Evolutionary conservation across 805 yeast genomes (phyloP), one percentile per base, ranked within the genome.

Genomic region (Kuraishia piskuri): DNA sequence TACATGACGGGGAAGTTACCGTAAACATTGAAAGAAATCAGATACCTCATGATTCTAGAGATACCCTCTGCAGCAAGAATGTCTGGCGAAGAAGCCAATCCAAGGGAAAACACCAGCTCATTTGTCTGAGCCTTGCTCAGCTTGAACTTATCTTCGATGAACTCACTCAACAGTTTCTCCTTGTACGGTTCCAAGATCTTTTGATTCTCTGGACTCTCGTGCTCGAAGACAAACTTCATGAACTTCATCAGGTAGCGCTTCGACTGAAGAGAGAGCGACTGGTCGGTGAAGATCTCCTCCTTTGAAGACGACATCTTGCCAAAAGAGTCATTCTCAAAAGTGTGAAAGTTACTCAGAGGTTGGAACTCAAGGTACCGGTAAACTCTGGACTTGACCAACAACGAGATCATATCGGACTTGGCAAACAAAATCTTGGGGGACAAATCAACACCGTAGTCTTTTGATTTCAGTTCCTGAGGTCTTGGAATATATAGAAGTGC

Each of bases 1-100:
- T 85, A 85, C 73, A 92, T 76, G 12, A 88, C 95, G 2, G 99
- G 97, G 76, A 94, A 92, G 58, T 83, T 86, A 14, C 99, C 99
- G 68, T 91, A 94, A 3, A 91, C 89, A 61, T 91, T 96, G 64
- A 89, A 85, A 19, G 96, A 88, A 8, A 82, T 73, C 56, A 94
- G 72, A 64, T 90, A 94, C 53, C 97, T 78, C 66, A 88, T 84
- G 54, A 92, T 90, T 58, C 94, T 79, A 17, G 86, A 78, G 47
- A 94, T 68, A 1, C 96, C 98, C 56, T 79, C 84, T 0, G 86
- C 80, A 1, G 96, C 85, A 37, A 77, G 73, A 3, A 88, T 81
- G 26, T 77, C 70, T 25, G 80, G 71, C 55, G 79, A 75, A 52
- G 81, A 78, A 61, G 91, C 82, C 53, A 92, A 76, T 4, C 97